Conservation (phyloP, 352 stramenopile genomes). For the Pelagophyceae sp. region DNA sequence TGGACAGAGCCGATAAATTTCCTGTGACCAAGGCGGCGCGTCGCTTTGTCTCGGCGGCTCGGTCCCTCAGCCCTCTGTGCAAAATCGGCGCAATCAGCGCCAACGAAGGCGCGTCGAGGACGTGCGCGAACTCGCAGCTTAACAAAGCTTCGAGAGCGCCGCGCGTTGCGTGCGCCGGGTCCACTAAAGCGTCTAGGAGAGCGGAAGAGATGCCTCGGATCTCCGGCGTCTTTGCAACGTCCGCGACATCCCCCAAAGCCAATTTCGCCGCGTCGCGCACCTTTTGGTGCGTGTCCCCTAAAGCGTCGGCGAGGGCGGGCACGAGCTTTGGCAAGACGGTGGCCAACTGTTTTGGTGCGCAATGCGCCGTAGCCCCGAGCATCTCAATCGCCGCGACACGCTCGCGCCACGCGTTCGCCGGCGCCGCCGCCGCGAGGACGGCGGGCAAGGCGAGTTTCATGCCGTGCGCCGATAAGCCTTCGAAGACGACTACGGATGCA, state of each 20-base stretch:
- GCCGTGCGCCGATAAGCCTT: conserved; percentile 92
- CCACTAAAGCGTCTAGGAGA: conserved; percentile 88
- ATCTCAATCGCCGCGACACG: conserved; percentile 97
- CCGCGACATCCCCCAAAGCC: conserved; percentile 90
- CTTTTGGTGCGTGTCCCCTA: conserved; percentile 96
- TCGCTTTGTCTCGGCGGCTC: conserved; percentile 90
- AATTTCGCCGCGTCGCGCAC: conserved; percentile 89
- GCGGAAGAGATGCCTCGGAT: conserved; percentile 84
- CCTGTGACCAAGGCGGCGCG: conserved; percentile 96
- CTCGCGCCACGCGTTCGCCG: conserved; percentile 88
- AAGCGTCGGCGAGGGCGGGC: conserved; percentile 88
- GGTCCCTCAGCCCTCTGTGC: conserved; percentile 91
- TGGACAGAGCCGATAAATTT: conserved; percentile 98
- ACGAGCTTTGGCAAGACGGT: conserved; percentile 96
- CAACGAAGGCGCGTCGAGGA: conserved; percentile 96
- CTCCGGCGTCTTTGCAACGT: conserved; percentile 97
- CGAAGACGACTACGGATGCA: conserved; percentile 93
- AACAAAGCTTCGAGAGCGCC: conserved; percentile 92
- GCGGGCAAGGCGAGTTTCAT: conserved; percentile 97
- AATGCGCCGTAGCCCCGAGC: conserved; percentile 90
- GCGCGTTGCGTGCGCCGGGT: conserved; percentile 69
- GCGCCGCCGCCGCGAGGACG: conserved; percentile 82
- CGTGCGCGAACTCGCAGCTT: conserved; percentile 95
- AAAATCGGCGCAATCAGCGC: conserved; percentile 98
- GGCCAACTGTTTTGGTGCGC: conserved; percentile 95